Percentiles rank a stretch among this genome's conserved stretches.
These are phyloP conservation scores for Penicillium arizonense DNA, from an alignment of 495 filamentous ascomycete genomes.

Conservation along the genomic window DNA sequence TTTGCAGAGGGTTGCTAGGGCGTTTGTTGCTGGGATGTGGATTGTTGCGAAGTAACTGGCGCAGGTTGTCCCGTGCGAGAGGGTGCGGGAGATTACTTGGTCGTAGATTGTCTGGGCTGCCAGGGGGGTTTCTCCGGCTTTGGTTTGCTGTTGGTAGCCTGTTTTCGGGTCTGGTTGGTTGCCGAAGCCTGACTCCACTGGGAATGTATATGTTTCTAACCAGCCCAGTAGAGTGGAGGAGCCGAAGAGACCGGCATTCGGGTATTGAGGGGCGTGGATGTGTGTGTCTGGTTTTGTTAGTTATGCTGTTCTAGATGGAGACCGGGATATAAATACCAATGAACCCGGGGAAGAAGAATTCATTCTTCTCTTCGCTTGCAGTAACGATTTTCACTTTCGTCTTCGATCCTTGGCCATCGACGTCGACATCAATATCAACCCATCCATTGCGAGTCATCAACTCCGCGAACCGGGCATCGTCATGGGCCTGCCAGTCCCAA, in stretches of 20 bases:
- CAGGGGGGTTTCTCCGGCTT: conserved; percentile 21
- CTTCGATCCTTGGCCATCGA: background rate
- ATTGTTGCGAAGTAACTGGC: conserved; percentile 89
- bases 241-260: conserved; percentile 88
- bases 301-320: background rate
- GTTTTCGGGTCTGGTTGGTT: conserved; percentile 2
- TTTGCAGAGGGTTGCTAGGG: conserved; percentile 76
- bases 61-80: conserved; percentile 84
- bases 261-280: conserved; percentile 89
- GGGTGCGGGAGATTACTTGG: conserved; percentile 69
- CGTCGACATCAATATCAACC: conserved; percentile 8
- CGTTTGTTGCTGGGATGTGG: conserved; percentile 74
- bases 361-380: conserved; percentile 33
- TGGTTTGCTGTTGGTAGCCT: background rate
- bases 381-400: conserved; percentile 19
- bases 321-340: conserved; percentile 53
- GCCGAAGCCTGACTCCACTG: conserved; percentile 71
- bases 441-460: conserved; percentile 45
- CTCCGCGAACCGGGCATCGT: conserved; percentile 31
- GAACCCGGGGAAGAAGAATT: conserved; percentile 91
- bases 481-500: conserved; percentile 27
- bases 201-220: conserved; percentile 92
- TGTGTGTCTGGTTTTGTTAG: conserved; percentile 67
- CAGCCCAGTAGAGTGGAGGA: conserved; percentile 84
- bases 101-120: conserved; percentile 61